Conservation (phyloP, 139 green algal genomes). For the Chlamydomonas incerta region DNA sequence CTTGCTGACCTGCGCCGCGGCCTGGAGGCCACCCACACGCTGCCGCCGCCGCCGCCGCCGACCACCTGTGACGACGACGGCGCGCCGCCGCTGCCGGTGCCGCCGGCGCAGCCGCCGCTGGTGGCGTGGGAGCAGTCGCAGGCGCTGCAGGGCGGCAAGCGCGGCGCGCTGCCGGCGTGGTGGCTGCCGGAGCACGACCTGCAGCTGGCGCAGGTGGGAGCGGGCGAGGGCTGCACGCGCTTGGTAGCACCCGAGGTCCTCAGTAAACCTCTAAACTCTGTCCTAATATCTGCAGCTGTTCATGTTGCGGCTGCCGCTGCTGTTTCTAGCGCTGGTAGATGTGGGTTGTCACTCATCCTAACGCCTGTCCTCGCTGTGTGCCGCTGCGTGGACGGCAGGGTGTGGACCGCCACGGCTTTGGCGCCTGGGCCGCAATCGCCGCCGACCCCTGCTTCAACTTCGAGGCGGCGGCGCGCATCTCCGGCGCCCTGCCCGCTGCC, state of each 20-base stretch:
- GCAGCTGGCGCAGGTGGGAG: conserved; percentile 14
- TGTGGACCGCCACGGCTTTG: conserved; percentile 25
- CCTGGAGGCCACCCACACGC: neutral
- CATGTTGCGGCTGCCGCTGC: too few relatives aligned
- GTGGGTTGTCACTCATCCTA: too few relatives aligned
- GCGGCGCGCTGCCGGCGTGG: conserved; percentile 30
- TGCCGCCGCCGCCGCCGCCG: neutral
- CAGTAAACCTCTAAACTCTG: too few relatives aligned
- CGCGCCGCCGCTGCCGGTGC: too few relatives aligned
- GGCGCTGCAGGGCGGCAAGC: neutral
- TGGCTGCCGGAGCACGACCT: conserved; percentile 33
- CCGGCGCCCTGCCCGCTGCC: too few relatives aligned
- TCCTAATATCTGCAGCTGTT: too few relatives aligned
- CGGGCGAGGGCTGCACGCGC: too few relatives aligned
- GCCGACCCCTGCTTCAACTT: conserved; percentile 5
- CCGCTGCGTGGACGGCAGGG: too few relatives aligned
- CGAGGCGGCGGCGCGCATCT: neutral
- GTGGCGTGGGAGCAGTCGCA: conserved; percentile 8
- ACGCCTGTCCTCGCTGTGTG: too few relatives aligned
- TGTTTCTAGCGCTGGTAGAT: too few relatives aligned
- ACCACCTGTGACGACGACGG: too few relatives aligned
- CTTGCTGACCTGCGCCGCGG: neutral
- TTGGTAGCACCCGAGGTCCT: too few relatives aligned
- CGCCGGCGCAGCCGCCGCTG: neutral
- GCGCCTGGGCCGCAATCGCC: conserved; percentile 25